phyloP scores from a whole-genome alignment of 2,329 filamentous ascomycete genomes.

The Colletotrichum sp. region DNA sequence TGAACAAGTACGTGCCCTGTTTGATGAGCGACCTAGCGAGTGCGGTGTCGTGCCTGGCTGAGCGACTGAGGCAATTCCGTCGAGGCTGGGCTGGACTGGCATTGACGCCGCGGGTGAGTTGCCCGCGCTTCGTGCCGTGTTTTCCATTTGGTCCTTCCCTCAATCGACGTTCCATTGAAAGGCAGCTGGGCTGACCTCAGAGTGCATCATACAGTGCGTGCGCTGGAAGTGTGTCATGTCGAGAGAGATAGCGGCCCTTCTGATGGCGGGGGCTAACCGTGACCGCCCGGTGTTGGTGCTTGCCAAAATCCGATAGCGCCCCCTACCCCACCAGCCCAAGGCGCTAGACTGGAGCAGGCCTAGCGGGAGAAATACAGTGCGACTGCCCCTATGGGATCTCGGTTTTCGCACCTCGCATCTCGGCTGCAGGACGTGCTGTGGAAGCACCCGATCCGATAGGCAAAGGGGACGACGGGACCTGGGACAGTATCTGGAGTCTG shows the following conservation, averaged over 20 bases:
- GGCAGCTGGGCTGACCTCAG: neutral
- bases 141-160: neutral
- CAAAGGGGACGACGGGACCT: neutral
- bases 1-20: neutral
- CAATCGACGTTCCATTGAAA: neutral
- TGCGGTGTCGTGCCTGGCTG: neutral
- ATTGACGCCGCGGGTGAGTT: neutral
- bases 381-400: neutral
- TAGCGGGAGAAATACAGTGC: neutral
- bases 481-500: neutral
- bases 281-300: neutral
- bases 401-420: neutral
- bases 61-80: neutral
- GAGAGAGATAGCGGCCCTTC: neutral
- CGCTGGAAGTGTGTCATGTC: neutral
- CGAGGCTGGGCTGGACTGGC: neutral
- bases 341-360: neutral
- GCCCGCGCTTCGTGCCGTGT: neutral
- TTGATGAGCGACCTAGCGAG: neutral
- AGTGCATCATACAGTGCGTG: neutral
- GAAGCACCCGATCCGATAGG: conserved; percentile 5
- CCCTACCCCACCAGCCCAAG: neutral
- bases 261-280: neutral
- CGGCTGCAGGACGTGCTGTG: neutral
- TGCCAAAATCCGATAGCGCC: neutral